Conservation (phyloP, 352 stramenopile genomes). For the Vaucheria bursata region DNA sequence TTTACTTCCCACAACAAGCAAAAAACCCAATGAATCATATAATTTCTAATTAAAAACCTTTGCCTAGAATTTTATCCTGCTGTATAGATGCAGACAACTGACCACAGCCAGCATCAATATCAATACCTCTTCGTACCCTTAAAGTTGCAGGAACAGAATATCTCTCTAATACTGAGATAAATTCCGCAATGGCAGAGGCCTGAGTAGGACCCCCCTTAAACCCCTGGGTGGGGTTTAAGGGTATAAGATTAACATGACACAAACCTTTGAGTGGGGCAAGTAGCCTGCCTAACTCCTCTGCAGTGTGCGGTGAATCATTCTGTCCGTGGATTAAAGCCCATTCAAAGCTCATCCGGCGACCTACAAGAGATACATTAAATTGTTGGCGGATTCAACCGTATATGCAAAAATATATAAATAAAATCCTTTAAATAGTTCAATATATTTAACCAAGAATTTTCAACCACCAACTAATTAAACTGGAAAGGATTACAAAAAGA, state of each 20-base stretch:
- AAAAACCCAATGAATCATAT: no score
- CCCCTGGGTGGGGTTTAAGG: slow-evolving; percentile 63
- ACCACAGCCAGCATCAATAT: slow-evolving; percentile 75
- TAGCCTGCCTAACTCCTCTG: slow-evolving; percentile 55
- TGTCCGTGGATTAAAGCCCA: slow-evolving; percentile 68
- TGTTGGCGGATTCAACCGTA: no score
- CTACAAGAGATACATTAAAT: no score
- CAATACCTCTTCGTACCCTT: slow-evolving; percentile 65
- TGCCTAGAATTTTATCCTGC: slow-evolving; percentile 50
- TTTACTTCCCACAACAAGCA: no score
- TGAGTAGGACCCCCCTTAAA: slow-evolving; percentile 31
- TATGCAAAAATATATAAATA: no score
- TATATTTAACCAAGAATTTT: no score
- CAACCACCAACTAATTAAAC: no score
- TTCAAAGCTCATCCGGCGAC: slow-evolving; percentile 65
- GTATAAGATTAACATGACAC: slow-evolving; percentile 74
- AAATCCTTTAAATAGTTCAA: no score
- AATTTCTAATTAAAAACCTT: slow-evolving; percentile 46
- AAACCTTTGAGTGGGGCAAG: slow-evolving; percentile 58
- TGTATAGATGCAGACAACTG: slow-evolving; percentile 58
- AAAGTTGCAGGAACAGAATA: slow-evolving; percentile 57
- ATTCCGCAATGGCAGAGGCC: slow-evolving; percentile 23
- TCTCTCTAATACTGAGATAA: slow-evolving; percentile 23
- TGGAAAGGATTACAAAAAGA: no score
- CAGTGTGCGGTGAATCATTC: slow-evolving; percentile 56